Evolutionary conservation across 176 grass and related monocot genomes (phyloP).

Genomic region (Aechmea fasciata): DNA sequence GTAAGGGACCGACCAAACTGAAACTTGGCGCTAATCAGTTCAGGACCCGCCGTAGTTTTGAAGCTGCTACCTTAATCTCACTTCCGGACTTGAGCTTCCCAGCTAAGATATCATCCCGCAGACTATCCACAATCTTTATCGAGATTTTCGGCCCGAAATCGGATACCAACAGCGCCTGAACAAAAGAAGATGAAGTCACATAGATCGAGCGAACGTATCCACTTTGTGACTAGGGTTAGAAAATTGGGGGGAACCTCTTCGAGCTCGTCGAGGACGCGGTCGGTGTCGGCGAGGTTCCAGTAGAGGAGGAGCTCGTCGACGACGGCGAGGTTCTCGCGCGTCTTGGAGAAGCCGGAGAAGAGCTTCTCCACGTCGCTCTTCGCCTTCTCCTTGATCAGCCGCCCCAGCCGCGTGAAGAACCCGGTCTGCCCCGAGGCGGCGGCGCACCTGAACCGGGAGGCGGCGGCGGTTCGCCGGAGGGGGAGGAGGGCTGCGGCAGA

Average conservation of each 20-base stretch:
- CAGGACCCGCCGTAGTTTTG: not conserved
- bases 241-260: conserved; percentile 45
- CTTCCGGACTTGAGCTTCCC: conserved; percentile 88
- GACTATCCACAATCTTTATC: conserved; percentile 75
- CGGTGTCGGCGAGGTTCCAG: conserved; percentile 95
- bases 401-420: conserved; percentile 88
- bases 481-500: not conserved
- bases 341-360: conserved; percentile 98
- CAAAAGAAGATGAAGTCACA: not conserved
- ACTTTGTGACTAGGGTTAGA: not conserved
- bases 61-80: conserved; percentile 69
- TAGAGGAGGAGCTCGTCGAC: conserved; percentile 97
- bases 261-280: conserved; percentile 87
- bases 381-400: conserved; percentile 98
- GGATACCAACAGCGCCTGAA: conserved; percentile 83
- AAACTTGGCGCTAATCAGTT: too few species aligned
- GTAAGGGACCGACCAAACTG: too few species aligned
- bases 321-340: conserved; percentile 85
- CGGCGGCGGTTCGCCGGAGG: not conserved
- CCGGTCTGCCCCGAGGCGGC: conserved; percentile 76
- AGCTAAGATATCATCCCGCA: conserved; percentile 75
- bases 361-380: conserved; percentile 97
- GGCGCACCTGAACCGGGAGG: conserved; percentile 16
- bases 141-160: conserved; percentile 97
- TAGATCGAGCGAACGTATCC: not conserved